Conservation (phyloP, 139 green algal species). For the Closterium sp. region DNA sequence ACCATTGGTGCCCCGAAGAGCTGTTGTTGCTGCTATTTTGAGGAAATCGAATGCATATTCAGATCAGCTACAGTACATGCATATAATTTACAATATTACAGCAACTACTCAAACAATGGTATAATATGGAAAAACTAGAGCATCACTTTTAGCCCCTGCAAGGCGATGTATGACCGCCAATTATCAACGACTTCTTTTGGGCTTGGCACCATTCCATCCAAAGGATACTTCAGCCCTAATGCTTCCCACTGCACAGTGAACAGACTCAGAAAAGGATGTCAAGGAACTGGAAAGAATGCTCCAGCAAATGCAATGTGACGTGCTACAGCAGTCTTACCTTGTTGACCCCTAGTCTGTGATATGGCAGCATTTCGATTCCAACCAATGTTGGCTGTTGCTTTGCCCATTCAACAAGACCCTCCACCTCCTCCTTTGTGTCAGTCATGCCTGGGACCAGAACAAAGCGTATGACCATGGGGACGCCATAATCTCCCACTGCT, state of each 20-base stretch:
- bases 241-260: neutral
- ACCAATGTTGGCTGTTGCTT: slow-evolving; percentile 5
- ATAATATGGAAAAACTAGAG: neutral
- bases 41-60: too few relatives aligned
- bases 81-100: too few relatives aligned
- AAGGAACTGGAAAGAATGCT: neutral
- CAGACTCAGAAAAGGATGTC: neutral
- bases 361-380: slow-evolving; percentile 14
- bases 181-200: neutral
- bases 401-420: neutral
- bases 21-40: too few relatives aligned
- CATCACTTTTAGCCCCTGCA: neutral
- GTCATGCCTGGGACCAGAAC: slow-evolving; percentile 12
- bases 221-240: neutral
- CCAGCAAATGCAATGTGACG: neutral
- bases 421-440: slow-evolving; percentile 1
- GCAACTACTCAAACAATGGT: neutral
- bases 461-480: slow-evolving; percentile 6
- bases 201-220: neutral
- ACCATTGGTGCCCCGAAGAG: too few relatives aligned
- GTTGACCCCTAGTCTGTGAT: slow-evolving; percentile 20
- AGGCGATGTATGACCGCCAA: neutral
- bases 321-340: neutral
- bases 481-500: slow-evolving; percentile 1
- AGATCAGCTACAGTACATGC: too few relatives aligned